Conservation (phyloP, 179 eudicot species). For the Gypsophila paniculata region DNA sequence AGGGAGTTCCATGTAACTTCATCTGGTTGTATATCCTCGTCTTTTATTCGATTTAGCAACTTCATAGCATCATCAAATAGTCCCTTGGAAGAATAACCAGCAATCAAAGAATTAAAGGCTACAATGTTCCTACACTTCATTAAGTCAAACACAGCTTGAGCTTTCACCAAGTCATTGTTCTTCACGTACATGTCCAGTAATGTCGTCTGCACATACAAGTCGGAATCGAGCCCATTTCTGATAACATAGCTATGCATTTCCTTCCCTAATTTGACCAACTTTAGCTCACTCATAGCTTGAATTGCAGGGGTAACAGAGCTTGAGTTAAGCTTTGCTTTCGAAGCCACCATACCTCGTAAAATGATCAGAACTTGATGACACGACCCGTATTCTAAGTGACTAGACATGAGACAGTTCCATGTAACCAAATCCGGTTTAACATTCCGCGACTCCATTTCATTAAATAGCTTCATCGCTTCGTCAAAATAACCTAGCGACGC, state of each 20-base stretch:
- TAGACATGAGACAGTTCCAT: conserved; percentile 61
- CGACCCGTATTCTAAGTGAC: conserved; percentile 44
- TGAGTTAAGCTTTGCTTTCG: conserved; percentile 40
- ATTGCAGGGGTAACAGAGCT: conserved; percentile 45
- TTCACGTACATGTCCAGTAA: conserved; percentile 64
- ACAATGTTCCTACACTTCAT: conserved; percentile 41
- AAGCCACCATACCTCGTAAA: conserved; percentile 34
- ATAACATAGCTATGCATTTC: conserved; percentile 49
- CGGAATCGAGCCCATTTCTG: conserved; percentile 44
- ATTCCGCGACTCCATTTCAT: conserved; percentile 33
- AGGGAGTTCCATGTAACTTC: conserved; percentile 47
- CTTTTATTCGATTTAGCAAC: conserved; percentile 38
- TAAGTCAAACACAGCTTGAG: conserved; percentile 37
- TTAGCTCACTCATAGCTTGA: conserved; percentile 49
- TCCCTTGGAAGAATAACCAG: conserved; percentile 55
- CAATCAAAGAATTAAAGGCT: conserved; percentile 53
- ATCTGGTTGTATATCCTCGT: conserved; percentile 46
- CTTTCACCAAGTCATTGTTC: conserved; percentile 34
- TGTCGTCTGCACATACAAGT: conserved; percentile 47
- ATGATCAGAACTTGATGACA: conserved; percentile 39
- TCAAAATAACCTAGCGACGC: conserved; percentile 37
- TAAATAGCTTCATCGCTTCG: conserved; percentile 41
- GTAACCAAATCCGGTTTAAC: conserved; percentile 50
- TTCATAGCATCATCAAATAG: conserved; percentile 32
- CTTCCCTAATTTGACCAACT: conserved; percentile 36